Percentiles rank a stretch among this genome's conserved stretches.
Conservation (phyloP, 192 early-diverging fungal genomes). For the Mortierella hygrophila region DNA sequence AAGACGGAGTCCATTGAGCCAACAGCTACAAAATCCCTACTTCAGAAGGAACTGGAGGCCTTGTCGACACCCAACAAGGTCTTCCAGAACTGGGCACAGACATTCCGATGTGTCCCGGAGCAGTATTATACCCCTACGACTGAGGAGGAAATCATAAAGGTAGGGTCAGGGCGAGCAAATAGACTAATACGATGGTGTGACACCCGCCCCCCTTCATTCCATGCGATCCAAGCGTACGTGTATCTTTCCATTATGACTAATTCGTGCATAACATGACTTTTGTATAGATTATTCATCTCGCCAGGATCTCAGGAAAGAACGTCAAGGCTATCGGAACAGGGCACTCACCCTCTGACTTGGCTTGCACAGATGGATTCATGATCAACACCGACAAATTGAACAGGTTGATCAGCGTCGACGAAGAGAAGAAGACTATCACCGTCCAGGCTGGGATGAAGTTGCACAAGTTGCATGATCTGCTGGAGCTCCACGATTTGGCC, state of each 20-base stretch:
- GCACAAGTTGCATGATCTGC: slow-evolving; percentile 67
- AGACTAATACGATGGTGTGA: neutral
- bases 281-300: slow-evolving; percentile 62
- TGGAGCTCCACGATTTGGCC: slow-evolving; percentile 70
- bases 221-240: neutral
- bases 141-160: slow-evolving; percentile 72
- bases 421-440: slow-evolving; percentile 60
- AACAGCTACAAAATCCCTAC: neutral
- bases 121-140: slow-evolving; percentile 70
- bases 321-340: slow-evolving; percentile 79
- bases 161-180: slow-evolving; percentile 20
- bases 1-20: neutral
- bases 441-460: slow-evolving; percentile 78
- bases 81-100: slow-evolving; percentile 80
- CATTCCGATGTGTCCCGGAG: slow-evolving; percentile 68
- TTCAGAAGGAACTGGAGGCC: slow-evolving; percentile 31
- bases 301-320: slow-evolving; percentile 53
- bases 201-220: neutral
- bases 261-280: neutral
- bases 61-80: slow-evolving; percentile 24
- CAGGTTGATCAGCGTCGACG: slow-evolving; percentile 63
- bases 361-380: slow-evolving; percentile 74
- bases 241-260: neutral
- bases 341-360: slow-evolving; percentile 83
- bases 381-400: slow-evolving; percentile 78